Evolutionary conservation across 495 filamentous ascomycete genomes (phyloP).

Genomic region (Daldinia bambusicola): DNA sequence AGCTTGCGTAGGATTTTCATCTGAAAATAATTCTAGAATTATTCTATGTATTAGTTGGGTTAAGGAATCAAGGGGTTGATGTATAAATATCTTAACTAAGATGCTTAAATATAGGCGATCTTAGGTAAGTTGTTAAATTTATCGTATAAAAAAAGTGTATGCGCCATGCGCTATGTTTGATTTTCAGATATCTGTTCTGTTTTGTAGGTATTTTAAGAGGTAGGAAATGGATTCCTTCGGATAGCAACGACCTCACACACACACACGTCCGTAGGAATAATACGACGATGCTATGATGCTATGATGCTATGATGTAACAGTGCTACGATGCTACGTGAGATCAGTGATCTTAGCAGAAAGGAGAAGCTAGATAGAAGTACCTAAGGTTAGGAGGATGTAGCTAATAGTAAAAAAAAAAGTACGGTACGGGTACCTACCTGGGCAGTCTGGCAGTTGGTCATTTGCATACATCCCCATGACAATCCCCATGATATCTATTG

Average conservation of each 20-base stretch:
- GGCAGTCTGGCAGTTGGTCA: no score
- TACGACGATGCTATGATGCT: background rate
- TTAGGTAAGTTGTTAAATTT: slow-evolving; percentile 6
- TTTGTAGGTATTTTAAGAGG: no score
- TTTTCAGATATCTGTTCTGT: background rate
- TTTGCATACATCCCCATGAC: no score
- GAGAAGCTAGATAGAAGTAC: background rate
- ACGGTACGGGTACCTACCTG: no score
- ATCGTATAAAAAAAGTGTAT: background rate
- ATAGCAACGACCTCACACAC: background rate
- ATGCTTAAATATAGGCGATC: background rate
- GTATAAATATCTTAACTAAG: background rate
- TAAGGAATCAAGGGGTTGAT: background rate
- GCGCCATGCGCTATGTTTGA: no score
- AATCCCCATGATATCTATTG: no score
- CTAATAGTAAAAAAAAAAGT: no score
- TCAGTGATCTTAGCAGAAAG: slow-evolving; percentile 4
- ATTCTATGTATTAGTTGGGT: background rate
- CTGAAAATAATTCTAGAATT: slow-evolving; percentile 2
- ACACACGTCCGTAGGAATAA: no score
- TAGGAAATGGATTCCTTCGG: background rate
- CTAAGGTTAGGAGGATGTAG: no score
- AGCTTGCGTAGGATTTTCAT: background rate
- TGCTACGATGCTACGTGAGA: background rate
- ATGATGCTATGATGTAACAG: background rate